Evolutionary conservation across 768 basidiomycete genomes (phyloP), one percentile per base, ranked within the genome.

Genomic region (Kwoniella europaea): DNA sequence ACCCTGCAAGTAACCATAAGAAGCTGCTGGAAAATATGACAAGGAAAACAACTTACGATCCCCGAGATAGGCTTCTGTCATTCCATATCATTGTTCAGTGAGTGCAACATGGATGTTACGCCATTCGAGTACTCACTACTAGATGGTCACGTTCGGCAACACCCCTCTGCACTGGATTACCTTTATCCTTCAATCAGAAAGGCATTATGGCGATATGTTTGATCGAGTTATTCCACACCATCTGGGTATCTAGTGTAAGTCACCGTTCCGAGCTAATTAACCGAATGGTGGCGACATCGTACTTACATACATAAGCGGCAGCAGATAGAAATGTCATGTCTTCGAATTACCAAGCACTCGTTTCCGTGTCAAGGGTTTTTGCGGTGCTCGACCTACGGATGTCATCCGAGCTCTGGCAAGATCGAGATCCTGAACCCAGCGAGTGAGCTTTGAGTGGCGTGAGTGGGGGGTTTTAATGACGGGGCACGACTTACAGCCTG

Each of bases 231-330:
- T 62, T 62, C 60, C 60, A 62, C 2, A 62, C 42, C 60, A 62
- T 62, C 60, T 62, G 24, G 13, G 16, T 29, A 29, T 29, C 29
- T 29, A 29, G 5, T 29, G 29, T 29, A 4, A 29, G 29, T 6
- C 29, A 6, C 29, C 5, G 5, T 29, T 29, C 29, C 29, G 29
- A 29, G 29, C 29, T 29, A 6, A 29, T 6, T 29, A 4, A 29
- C 5, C 3, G 29, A 6, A 29, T 29, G 29, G 3, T 29, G 29
- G 29, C 29, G 29, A 29, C 24, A 16, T 50, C 12, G 10, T 62
- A 62, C 60, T 62, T 16, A 62, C 60, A 62, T 62, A 62, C 60
- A 62, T 62, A 9, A 62, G 6, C 15, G 60, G 60, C 42, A 62
- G 43, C 6, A 62, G 60, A 22, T 62, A 62, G 60, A 62, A 62